Conservation (phyloP, 176 grass and related monocot species). For the Poa pratensis region DNA sequence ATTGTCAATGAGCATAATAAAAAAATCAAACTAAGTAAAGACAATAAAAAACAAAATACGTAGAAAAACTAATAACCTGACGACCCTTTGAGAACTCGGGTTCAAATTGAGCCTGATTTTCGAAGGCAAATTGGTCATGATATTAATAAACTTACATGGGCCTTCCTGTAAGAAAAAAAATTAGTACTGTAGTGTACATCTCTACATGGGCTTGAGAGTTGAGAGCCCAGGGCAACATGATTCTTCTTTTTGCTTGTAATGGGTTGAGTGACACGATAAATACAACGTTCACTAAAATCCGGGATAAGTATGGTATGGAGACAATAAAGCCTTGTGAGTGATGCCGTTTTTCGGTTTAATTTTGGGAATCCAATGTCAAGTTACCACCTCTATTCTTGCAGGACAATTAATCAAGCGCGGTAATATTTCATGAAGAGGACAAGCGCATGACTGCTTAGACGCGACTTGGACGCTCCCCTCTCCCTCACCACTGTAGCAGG, state of each 20-base stretch:
- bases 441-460: too few species aligned
- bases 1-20: too few species aligned
- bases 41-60: too few species aligned
- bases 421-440: too few species aligned
- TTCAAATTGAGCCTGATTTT: background rate
- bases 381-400: background rate
- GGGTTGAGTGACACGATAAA: background rate
- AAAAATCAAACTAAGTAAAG: too few species aligned
- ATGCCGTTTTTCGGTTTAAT: background rate
- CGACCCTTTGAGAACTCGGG: background rate
- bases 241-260: too few species aligned
- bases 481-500: too few species aligned
- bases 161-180: background rate
- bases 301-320: too few species aligned
- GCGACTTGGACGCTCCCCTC: too few species aligned
- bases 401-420: background rate
- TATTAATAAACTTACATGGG: background rate
- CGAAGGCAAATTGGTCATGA: background rate
- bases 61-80: background rate
- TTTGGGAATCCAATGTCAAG: background rate
- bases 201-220: too few species aligned
- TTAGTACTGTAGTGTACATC: background rate
- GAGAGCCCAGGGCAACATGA: too few species aligned
- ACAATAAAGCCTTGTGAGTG: too few species aligned
- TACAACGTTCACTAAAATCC: background rate